These are phyloP conservation scores for Neurospora hispaniola DNA, from an alignment of 495 filamentous ascomycete species.

Conservation along the genomic window DNA sequence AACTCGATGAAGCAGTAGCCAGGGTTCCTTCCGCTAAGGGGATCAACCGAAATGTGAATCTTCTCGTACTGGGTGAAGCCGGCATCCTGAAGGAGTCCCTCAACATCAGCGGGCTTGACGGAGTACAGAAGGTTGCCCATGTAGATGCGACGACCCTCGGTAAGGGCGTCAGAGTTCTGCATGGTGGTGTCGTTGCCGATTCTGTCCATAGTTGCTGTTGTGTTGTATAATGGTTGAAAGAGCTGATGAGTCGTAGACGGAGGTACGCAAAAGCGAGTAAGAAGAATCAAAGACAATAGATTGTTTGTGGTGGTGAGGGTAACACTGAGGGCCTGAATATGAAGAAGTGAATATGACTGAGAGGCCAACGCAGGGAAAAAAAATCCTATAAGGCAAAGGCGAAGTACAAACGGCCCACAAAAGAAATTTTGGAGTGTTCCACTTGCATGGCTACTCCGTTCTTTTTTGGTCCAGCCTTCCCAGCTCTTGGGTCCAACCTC, in stretches of 20 bases:
- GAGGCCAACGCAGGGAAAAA: background rate
- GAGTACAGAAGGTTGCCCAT: constrained; percentile 60
- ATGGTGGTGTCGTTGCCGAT: background rate
- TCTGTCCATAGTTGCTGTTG: background rate
- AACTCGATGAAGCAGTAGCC: constrained; percentile 66
- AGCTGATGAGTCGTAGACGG: background rate
- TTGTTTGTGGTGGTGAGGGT: background rate
- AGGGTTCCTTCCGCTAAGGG: constrained; percentile 56
- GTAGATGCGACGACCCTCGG: constrained; percentile 47
- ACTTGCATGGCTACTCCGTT: background rate
- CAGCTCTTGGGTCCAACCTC: background rate
- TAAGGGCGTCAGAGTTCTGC: constrained; percentile 27
- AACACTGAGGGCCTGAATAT: background rate
- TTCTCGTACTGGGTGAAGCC: constrained; percentile 38
- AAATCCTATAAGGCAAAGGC: constrained; percentile 1
- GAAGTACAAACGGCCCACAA: background rate
- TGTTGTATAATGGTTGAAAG: background rate
- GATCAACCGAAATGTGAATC: constrained; percentile 58
- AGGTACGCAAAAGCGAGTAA: background rate
- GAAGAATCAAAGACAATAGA: background rate
- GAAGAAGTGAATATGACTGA: background rate
- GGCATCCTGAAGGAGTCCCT: constrained; percentile 40
- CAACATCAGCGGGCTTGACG: constrained; percentile 50
- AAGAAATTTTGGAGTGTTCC: constrained; percentile 1
- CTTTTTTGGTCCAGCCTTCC: background rate